Base-by-base conservation (phyloP, 2,329 filamentous ascomycete genomes). In the Cladophialophora immunda region DNA sequence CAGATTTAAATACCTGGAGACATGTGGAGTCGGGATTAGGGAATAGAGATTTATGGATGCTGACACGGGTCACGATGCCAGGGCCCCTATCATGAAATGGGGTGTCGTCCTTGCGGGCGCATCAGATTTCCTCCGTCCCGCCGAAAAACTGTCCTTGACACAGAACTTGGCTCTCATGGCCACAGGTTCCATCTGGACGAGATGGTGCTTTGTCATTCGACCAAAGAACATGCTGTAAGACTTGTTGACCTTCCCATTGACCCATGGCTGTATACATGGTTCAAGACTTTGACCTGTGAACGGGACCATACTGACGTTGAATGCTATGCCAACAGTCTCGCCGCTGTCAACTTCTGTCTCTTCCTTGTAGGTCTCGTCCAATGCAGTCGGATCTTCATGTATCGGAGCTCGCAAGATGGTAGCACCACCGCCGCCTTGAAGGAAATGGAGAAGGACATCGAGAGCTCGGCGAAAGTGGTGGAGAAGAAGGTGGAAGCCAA, bases 61-160 rank as follows among this genome's bases (percentile, higher is more conserved):
- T 68, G 58, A 68, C 66, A 25, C 17, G 11, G 45, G 27, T 6
- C 17, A 32, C 22, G 22, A 13, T 47, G 7, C 55, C 73, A 94
- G 92, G 92, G 94, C 94, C 53, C 94, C 94, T 66, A 90, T 97
- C 73, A 97, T 97, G 93, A 97, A 89, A 90, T 99, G 95, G 95
- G 89, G 87, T 75, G 86, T 99, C 76, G 95, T 98, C 80, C 84
- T 98, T 72, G 93, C 95, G 73, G 95, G 95, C 77, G 87, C 97
- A 78, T 90, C 92, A 74, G 95, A 99, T 84, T 92, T 99, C 79
- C 86, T 90, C 70, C 93, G 95, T 73, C 95, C 95, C 34, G 93
- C 92, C 70, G 92, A 96, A 80, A 93, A 93, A 80, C 92, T 99
- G 73, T 97, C 94, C 47, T 84, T 97, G 70, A 95, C 92, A 32